Conservation (phyloP, 495 filamentous ascomycete species). For the Penicillium soppii region DNA sequence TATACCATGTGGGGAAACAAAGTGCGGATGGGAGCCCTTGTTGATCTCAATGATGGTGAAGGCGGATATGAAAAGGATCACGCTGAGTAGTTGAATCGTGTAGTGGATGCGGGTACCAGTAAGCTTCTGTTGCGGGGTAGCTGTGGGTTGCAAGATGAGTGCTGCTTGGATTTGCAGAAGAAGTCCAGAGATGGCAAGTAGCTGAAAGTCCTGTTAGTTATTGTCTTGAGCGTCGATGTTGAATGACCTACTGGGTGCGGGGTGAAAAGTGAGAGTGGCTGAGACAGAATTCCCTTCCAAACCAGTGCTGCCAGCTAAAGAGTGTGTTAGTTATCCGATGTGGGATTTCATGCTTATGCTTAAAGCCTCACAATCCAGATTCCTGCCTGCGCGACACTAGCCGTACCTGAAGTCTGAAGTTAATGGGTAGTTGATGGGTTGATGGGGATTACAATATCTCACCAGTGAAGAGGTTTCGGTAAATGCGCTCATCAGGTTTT, state of each 20-base stretch:
- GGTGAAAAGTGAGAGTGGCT: conserved; percentile 70
- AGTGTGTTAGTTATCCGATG: conserved; percentile 12
- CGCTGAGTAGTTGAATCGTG: conserved; percentile 60
- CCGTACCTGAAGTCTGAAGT: conserved; percentile 54
- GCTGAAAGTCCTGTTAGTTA: conserved; percentile 27
- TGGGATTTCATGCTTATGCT: not conserved
- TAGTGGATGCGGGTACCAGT: conserved; percentile 70
- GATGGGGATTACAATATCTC: conserved; percentile 10
- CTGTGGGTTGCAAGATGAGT: conserved; percentile 85
- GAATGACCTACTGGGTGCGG: conserved; percentile 66
- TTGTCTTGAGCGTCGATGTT: not conserved
- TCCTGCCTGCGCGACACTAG: conserved; percentile 63
- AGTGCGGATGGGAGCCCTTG: conserved; percentile 69
- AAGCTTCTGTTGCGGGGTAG: conserved; percentile 69
- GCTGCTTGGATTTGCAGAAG: conserved; percentile 74
- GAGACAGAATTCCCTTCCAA: conserved; percentile 70
- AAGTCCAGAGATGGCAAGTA: conserved; percentile 74
- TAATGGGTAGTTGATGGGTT: not conserved
- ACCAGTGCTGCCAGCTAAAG: conserved; percentile 66
- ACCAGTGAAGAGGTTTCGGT: conserved; percentile 78
- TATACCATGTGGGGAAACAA: conserved; percentile 76
- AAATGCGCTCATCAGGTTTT: conserved; percentile 57
- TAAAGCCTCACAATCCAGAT: conserved; percentile 57
- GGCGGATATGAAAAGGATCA: conserved; percentile 61
- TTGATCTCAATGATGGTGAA: conserved; percentile 80